Percentiles rank a stretch among this genome's conserved stretches.
Evolutionary conservation across 2,329 filamentous ascomycete species (phyloP).

Genomic region (Sporothrix sp.): DNA sequence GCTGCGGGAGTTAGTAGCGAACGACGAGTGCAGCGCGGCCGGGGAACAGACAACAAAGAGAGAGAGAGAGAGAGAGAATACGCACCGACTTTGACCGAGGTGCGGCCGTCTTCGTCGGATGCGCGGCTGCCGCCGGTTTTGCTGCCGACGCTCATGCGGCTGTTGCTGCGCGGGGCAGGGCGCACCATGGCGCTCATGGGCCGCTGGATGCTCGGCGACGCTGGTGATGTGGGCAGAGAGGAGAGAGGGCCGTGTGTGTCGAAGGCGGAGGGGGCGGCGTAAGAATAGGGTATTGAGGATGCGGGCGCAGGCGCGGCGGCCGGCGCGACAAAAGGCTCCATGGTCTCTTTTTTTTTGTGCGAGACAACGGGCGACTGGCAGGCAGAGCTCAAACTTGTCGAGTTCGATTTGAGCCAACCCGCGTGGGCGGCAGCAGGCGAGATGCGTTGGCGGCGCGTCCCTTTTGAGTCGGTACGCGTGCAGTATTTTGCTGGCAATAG

Average conservation of each 20-base stretch:
- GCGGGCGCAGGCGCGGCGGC: not conserved
- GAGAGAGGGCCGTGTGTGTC: not conserved
- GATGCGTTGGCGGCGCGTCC: slow-evolving; percentile 15
- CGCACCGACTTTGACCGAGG: slow-evolving; percentile 93
- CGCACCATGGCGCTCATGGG: slow-evolving; percentile 76
- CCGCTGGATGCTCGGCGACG: slow-evolving; percentile 56
- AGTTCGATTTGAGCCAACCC: slow-evolving; percentile 7
- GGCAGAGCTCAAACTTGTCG: not conserved
- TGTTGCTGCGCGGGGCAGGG: slow-evolving; percentile 62
- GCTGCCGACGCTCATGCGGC: slow-evolving; percentile 76
- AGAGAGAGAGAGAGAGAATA: slow-evolving; percentile 24
- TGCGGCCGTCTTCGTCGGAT: slow-evolving; percentile 83
- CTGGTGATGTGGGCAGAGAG: slow-evolving; percentile 31
- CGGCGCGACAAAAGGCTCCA: slow-evolving; percentile 9
- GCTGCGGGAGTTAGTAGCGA: slow-evolving; percentile 40
- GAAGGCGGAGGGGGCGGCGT: too few relatives aligned
- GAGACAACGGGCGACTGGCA: not conserved
- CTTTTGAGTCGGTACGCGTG: slow-evolving; percentile 1
- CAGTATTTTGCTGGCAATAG: too few relatives aligned
- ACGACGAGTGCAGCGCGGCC: slow-evolving; percentile 9
- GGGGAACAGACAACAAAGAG: not conserved
- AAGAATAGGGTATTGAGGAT: slow-evolving; percentile 5
- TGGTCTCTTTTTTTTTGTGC: slow-evolving; percentile 1
- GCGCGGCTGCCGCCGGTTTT: slow-evolving; percentile 69
- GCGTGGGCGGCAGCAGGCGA: slow-evolving; percentile 10